Evolutionary conservation across 2,329 filamentous ascomycete species (phyloP), one percentile per base, ranked within the genome.

Genomic region (Neodidymelliopsis sp.): DNA sequence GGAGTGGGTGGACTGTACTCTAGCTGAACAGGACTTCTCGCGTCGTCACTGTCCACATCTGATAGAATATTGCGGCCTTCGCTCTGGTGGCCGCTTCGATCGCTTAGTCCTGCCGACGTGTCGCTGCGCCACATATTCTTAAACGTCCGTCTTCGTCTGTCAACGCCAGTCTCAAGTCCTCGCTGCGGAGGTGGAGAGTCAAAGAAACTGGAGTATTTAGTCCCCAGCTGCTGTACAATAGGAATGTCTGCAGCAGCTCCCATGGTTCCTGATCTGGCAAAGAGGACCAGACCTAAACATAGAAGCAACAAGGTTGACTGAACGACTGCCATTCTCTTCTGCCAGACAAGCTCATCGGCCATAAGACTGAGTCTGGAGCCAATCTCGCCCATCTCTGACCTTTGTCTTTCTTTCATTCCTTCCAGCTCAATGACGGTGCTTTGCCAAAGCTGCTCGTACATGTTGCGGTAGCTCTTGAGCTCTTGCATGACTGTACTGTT

Each of bases 391-490:
- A 96, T 87, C 67, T 97, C 92, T 45, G 85, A 82, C 65, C 92
- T 85, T 12, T 90, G 90, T 60, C 91, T 87, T 66, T 96, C 89
- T 30, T 91, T 86, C 71, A 97, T 93, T 30, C 86, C 87, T 69
- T 97, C 91, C 11, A 97, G 83, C 22, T 95, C 92, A 45, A 96
- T 87, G 16, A 97, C 88, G 9, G 95, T 97, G 15, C 89, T 93
- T 73, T 96, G 92, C 92, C 93, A 97, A 10, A 97, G 86, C 66
- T 97, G 90, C 67, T 97, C 93, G 71, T 97, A 97, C 70, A 97
- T 89, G 49, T 87, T 84, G 41, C 90, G 84, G 38, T 71, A 71
- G 19, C 60, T 61, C 49, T 68, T 68, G n/a, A 71, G 53, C 71
- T 99, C 94, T 12, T 84, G 81, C 28, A 96, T 81, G 1, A 97